A percentile compares a stretch with the other conserved stretches of the same genome.
These are phyloP conservation scores for Sporisorium exsertum DNA, from an alignment of 1,284 basidiomycete species.

Conservation along the genomic window DNA sequence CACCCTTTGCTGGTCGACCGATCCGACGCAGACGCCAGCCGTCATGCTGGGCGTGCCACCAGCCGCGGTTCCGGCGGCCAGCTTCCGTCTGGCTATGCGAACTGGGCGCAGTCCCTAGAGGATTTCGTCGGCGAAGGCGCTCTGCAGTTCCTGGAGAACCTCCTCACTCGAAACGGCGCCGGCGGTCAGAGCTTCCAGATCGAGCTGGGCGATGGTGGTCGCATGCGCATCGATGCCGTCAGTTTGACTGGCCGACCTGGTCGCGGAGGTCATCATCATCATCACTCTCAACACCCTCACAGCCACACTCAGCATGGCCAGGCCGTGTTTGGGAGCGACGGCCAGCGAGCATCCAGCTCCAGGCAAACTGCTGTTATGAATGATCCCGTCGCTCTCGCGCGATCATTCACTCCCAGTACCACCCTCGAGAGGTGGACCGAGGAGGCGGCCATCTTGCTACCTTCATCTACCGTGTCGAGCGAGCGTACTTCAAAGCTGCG, in stretches of 20 bases:
- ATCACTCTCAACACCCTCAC: constrained; percentile 30
- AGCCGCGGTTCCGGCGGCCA: constrained; percentile 18
- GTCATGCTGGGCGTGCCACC: constrained; percentile 26
- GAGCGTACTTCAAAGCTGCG: constrained; percentile 78
- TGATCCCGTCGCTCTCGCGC: constrained; percentile 62
- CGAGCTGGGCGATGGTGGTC: constrained; percentile 54
- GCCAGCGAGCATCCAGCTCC: constrained; percentile 26
- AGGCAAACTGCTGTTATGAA: constrained; percentile 29
- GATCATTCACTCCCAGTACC: constrained; percentile 75
- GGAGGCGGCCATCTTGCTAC: constrained; percentile 83
- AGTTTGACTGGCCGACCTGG: constrained; percentile 22
- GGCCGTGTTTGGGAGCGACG: constrained; percentile 30
- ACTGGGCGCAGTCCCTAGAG: constrained; percentile 79
- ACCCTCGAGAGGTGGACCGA: constrained; percentile 92
- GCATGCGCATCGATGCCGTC: constrained; percentile 58
- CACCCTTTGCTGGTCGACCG: constrained; percentile 84
- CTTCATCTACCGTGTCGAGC: constrained; percentile 75
- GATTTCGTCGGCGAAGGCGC: constrained; percentile 84
- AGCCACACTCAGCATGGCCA: constrained; percentile 38
- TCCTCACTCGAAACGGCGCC: constrained; percentile 71
- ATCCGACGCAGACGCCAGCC: constrained; percentile 37
- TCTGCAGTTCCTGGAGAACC: constrained; percentile 83
- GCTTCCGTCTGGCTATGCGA: constrained; percentile 29
- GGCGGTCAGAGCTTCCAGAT: constrained; percentile 56
- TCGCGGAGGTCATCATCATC: constrained; percentile 21